Base-by-base conservation (phyloP, 176 grass and related monocot genomes). In the Juncus inflexus region DNA sequence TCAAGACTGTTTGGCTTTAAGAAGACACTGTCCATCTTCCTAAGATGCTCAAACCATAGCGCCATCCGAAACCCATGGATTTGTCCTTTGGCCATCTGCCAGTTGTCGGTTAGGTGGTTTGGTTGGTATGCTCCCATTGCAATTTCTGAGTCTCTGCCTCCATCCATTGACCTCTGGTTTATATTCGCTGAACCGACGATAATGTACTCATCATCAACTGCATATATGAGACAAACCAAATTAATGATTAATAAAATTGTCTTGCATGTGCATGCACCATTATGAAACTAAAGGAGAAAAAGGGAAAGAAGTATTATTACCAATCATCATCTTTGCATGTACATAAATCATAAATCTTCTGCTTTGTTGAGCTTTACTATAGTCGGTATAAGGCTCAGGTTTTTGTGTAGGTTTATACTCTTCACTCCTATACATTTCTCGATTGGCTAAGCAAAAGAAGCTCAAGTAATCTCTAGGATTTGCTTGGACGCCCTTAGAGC, bases 271-370 rank as follows among this genome's bases (percentile, higher is more conserved):
- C n/a, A 69, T 35, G 56, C 41, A 65, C 0, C 55, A 19, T 12
- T 37, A 39, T 69, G 42, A 58, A 35, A 66, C 12, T 11, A 54
- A 3, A 61, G 7, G 40, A 1, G 9, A 63, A 6, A 65, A 28
- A 7, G 0, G 35, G 42, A 40, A 56, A 35, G 1, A 80, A 16
- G 40, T 50, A 15, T 38, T 5, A 5, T 45, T 81, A 90, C 91
- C 91, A 2, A 97, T 89, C 88, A 97, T 91, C 85, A 91, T 91
- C 82, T 97, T 97, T 64, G 84, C 80, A 72, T 97, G 94, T 40
- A 97, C 94, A 12, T 97, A 91, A 83, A 97, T 97, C 94, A 91
- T 97, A 77, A 97, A 97, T 13, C 94, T 65, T 49, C 94, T 75
- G 11, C 78, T 74, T 37, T 91, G 74, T 81, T 97, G 94, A 3